phyloP scores from a whole-genome alignment of 306 rosid species.

The Vigna unguiculata region DNA sequence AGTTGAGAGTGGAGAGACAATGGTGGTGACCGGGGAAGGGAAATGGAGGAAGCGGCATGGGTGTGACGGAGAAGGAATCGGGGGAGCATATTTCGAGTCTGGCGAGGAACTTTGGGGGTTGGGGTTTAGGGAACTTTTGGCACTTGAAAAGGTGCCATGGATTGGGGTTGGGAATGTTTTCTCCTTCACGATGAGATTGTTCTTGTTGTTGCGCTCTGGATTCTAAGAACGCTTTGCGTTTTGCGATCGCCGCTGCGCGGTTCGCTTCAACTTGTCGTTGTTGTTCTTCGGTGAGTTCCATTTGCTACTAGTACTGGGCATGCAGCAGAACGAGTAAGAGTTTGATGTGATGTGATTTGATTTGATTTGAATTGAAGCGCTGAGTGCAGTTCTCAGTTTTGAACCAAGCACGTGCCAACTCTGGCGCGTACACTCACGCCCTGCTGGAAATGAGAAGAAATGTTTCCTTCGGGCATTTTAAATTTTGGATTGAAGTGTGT shows the following conservation, averaged over 20 bases:
- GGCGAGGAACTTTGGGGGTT: slow-evolving; percentile 56
- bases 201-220: slow-evolving; percentile 29
- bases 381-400: not conserved
- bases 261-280: slow-evolving; percentile 73
- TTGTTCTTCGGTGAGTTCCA: slow-evolving; percentile 82
- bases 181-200: slow-evolving; percentile 21
- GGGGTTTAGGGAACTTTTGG: slow-evolving; percentile 54
- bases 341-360: not conserved
- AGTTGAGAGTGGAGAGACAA: slow-evolving; percentile 54
- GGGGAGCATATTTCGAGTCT: slow-evolving; percentile 82
- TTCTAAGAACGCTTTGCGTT: slow-evolving; percentile 70
- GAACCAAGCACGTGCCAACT: not conserved
- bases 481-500: too few relatives aligned
- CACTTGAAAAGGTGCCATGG: slow-evolving; percentile 80
- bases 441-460: not conserved
- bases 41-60: slow-evolving; percentile 46
- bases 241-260: slow-evolving; percentile 78
- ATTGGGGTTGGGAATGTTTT: not conserved
- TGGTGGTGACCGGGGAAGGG: slow-evolving; percentile 57
- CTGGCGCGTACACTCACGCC: not conserved
- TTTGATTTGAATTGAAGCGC: not conserved
- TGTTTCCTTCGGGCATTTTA: too few relatives aligned
- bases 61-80: slow-evolving; percentile 72
- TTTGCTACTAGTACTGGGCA: not conserved
- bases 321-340: not conserved